Evolutionary conservation across 2,329 filamentous ascomycete species (phyloP), one percentile per base, ranked within the genome.

Genomic region (Leptodontidium sp.): DNA sequence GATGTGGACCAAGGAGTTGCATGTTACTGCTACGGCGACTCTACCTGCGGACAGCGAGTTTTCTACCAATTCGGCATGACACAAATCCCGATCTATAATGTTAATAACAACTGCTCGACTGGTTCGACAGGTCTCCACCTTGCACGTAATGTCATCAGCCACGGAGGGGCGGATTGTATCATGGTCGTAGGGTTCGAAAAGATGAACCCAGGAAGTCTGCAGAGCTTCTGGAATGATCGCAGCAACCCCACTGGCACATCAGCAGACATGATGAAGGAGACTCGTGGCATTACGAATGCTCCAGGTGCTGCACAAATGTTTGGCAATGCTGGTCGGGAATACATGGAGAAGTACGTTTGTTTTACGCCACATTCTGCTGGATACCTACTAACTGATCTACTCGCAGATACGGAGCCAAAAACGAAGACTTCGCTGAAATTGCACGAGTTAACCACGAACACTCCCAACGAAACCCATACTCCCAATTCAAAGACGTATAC

Each of bases 61-160:
- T 98, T 98, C 83, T 98, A 98, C 83, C 95, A 98, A 83, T 98
- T 98, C 81, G 96, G 95, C 84, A 94, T 98, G 91, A 98, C 94
- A 53, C 87, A 91, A 78, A 98, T 98, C 76, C 95, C 95, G 77
- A 93, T 98, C 79, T 94, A 97, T 86, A 98, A 98, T 78, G 93
- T 97, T 78, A 98, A 98, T 87, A 98, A 98, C 86, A 98, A 98
- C 85, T 98, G 95, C 86, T 93, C 93, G 4, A 98, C 95, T 0
- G 96, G 95, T n/a, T 94, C 91, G 4, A 97, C 95, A 0, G 96
- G 95, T 9, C 84, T 98, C 68, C 90, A 90, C 78, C 91, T 98
- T 87, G 96, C 87, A 1, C 86, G 94, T 43, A 93, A 90, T 64
- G 86, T 97, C 79, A 90, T 98, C 75, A 86, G 89, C 7, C 87